A percentile compares a stretch with the other conserved stretches of the same genome.
Evolutionary conservation across 257 asterid species (phyloP).

Genomic region (Paraleonurus japonicus): DNA sequence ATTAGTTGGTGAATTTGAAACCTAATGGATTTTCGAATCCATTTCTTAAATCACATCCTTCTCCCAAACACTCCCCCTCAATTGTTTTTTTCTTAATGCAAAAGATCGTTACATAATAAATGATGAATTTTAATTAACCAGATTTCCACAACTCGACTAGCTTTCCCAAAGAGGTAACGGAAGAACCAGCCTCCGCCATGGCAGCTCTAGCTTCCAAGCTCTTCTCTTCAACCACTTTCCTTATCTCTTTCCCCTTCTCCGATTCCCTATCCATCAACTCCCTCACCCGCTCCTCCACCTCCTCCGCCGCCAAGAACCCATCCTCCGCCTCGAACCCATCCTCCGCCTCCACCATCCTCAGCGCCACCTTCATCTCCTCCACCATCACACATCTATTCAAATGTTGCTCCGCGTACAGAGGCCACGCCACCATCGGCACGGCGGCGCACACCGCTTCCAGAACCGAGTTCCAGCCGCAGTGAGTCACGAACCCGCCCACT

Average conservation of each 20-base stretch:
- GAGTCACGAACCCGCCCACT: conserved; percentile 64
- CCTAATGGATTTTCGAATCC: no score
- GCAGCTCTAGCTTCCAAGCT: conserved; percentile 42
- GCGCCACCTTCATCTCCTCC: conserved; percentile 52
- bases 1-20: no score
- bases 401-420: conserved; percentile 62
- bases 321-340: conserved; percentile 40
- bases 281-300: conserved; percentile 43
- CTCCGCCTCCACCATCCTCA: conserved; percentile 34
- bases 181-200: conserved; percentile 43
- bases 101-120: no score
- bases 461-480: conserved; percentile 68
- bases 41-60: no score
- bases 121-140: neutral
- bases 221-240: conserved; percentile 30
- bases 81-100: no score
- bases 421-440: conserved; percentile 74
- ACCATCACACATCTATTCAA: conserved; percentile 42
- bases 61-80: no score
- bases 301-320: conserved; percentile 45
- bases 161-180: conserved; percentile 28
- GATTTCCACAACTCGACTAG: neutral
- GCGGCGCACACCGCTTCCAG: conserved; percentile 53
- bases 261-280: conserved; percentile 36
- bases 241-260: conserved; percentile 27